These are phyloP conservation scores for Fonsecaea pugnacius DNA, from an alignment of 2,329 filamentous ascomycete species.

Conservation along the genomic window DNA sequence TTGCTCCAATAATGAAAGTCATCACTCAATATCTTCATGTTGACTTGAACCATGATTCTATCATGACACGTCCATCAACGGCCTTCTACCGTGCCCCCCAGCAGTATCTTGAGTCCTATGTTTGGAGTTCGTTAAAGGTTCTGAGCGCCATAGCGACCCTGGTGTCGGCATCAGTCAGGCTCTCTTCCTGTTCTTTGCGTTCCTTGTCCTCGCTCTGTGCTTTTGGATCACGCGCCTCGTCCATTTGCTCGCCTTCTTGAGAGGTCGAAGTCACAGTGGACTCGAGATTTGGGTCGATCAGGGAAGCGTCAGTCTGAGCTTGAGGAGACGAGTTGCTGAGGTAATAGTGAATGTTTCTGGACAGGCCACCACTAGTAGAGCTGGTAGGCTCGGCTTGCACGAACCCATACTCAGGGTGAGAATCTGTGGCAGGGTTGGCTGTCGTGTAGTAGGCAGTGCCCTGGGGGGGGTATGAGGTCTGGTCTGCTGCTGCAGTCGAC, in stretches of 20 bases:
- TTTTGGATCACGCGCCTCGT: not conserved
- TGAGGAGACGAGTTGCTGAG: constrained; percentile 20
- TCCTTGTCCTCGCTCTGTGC: constrained; percentile 7
- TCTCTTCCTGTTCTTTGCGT: constrained; percentile 17
- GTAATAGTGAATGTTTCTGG: constrained; percentile 19
- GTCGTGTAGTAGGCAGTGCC: constrained; percentile 32
- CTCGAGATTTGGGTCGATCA: constrained; percentile 36
- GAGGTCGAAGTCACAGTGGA: constrained; percentile 19
- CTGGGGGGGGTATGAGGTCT: constrained; percentile 28
- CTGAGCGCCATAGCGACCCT: constrained; percentile 28
- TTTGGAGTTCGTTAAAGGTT: constrained; percentile 29
- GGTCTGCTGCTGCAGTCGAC: constrained; percentile 29
- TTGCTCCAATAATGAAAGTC: not conserved
- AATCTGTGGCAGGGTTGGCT: constrained; percentile 18
- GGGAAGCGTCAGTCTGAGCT: constrained; percentile 23
- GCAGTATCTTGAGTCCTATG: not conserved
- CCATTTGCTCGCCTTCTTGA: constrained; percentile 9
- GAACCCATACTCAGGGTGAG: constrained; percentile 32
- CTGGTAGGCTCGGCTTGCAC: constrained; percentile 18
- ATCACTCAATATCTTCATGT: not conserved
- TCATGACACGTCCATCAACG: constrained; percentile 3
- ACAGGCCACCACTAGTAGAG: constrained; percentile 11
- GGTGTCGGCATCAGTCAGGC: constrained; percentile 26
- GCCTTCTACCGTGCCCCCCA: not conserved
- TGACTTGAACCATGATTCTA: not conserved